phyloP scores from a whole-genome alignment of 345 rosid species.

The Hibiscus trionum region DNA sequence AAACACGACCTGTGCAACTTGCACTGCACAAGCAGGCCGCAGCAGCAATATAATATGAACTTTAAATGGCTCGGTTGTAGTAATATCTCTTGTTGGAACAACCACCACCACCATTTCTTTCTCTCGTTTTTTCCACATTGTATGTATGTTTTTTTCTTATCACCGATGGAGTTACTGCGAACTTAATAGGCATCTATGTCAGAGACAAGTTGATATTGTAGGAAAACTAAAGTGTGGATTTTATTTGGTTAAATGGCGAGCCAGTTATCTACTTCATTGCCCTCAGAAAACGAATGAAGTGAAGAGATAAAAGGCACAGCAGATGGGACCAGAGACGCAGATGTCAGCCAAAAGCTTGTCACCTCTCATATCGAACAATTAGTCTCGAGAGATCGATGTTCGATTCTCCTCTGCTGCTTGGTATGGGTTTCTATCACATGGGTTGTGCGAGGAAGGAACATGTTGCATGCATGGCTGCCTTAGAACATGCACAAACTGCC shows the following conservation, averaged over 20 bases:
- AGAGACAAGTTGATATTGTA: background rate
- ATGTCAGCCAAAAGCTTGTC: constrained; percentile 15
- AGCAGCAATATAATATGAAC: too few species aligned
- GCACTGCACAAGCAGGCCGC: too few species aligned
- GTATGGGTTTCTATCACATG: constrained; percentile 33
- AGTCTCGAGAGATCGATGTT: constrained; percentile 10
- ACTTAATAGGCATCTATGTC: background rate
- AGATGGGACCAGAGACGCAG: constrained; percentile 25
- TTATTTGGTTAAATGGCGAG: background rate
- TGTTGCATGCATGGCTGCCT: constrained; percentile 27
- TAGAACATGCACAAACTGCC: constrained; percentile 21
- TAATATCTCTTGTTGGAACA: background rate
- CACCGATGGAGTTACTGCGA: background rate
- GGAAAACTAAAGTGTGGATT: background rate
- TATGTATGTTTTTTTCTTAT: background rate
- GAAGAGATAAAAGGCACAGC: background rate
- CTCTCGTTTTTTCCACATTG: background rate
- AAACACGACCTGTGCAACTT: too few species aligned
- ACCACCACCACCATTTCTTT: background rate
- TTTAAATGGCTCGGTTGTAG: too few species aligned
- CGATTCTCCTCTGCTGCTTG: background rate
- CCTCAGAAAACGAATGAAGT: background rate
- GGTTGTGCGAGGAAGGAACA: constrained; percentile 24
- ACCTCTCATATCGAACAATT: constrained; percentile 13
- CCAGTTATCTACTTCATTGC: background rate